Percentiles rank a stretch among this genome's conserved stretches.
phyloP scores from a whole-genome alignment of 140 eudicot species.

The Anethum foeniculum region DNA sequence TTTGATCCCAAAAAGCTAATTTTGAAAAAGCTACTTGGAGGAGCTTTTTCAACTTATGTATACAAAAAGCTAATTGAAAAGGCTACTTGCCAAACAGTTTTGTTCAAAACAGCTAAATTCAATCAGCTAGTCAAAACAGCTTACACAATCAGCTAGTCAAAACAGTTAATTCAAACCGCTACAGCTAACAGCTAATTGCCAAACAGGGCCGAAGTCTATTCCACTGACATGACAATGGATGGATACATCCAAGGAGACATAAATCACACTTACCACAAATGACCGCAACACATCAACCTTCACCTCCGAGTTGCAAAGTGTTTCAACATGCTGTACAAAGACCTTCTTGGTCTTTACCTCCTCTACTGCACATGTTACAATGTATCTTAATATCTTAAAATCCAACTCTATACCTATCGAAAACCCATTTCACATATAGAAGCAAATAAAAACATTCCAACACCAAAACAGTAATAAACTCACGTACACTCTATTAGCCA shows the following conservation, averaged over 20 bases:
- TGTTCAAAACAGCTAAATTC: no score
- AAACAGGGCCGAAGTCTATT: no score
- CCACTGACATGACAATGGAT: not conserved
- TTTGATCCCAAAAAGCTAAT: no score
- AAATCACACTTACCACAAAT: constrained; percentile 43
- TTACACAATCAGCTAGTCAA: no score
- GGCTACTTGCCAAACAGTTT: no score
- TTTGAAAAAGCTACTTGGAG: no score
- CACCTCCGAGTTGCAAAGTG: constrained; percentile 51
- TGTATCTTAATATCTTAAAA: constrained; percentile 1
- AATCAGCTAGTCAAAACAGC: no score
- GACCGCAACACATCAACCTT: constrained; percentile 55
- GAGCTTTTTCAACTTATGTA: no score
- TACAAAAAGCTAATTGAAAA: no score
- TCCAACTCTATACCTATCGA: not conserved
- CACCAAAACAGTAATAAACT: not conserved
- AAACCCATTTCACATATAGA: not conserved
- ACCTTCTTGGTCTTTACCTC: constrained; percentile 57
- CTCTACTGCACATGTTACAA: constrained; percentile 32
- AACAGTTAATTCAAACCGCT: no score
- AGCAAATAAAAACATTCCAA: not conserved
- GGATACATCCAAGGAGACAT: not conserved
- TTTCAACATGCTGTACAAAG: constrained; percentile 78
- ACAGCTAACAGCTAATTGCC: no score
- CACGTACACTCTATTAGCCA: not conserved